Conservation (phyloP, 495 filamentous ascomycete species). For the Penicillium bovifimosum region DNA sequence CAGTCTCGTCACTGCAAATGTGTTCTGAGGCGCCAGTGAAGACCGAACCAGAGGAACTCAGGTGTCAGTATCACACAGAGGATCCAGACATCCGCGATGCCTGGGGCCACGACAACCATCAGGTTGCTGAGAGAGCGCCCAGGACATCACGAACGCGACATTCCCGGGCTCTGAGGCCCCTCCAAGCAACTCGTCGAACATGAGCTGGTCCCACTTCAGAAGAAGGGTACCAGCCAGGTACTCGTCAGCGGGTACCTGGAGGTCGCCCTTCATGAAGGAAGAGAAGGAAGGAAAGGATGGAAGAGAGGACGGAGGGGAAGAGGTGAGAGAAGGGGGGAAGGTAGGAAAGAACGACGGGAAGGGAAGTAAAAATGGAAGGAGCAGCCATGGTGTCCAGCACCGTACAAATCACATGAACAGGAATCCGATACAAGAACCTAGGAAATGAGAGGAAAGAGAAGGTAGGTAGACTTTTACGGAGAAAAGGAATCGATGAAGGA, state of each 20-base stretch:
- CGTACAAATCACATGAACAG: background rate
- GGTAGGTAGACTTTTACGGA: too few species aligned
- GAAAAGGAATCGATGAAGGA: background rate
- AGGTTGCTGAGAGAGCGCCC: background rate
- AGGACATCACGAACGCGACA: background rate
- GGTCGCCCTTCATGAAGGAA: background rate
- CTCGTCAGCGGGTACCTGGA: constrained; percentile 1
- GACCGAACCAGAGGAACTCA: constrained; percentile 6
- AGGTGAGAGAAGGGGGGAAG: too few species aligned
- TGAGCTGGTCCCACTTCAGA: background rate
- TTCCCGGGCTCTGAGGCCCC: background rate
- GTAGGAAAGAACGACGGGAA: too few species aligned
- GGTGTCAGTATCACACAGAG: constrained; percentile 1
- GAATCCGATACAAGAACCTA: too few species aligned
- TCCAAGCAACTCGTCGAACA: background rate
- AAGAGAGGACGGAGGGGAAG: too few species aligned
- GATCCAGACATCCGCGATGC: background rate
- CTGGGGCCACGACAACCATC: constrained; percentile 5
- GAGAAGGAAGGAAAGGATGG: background rate
- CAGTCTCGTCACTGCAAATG: too few species aligned
- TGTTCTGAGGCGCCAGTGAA: too few species aligned
- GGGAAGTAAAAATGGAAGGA: too few species aligned
- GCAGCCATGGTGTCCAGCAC: background rate
- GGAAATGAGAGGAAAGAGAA: too few species aligned
- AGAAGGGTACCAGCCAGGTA: background rate